A percentile compares a stretch with the other conserved stretches of the same genome.
Evolutionary conservation across 768 basidiomycete species (phyloP).

Genomic region (Tricholoma sp.): DNA sequence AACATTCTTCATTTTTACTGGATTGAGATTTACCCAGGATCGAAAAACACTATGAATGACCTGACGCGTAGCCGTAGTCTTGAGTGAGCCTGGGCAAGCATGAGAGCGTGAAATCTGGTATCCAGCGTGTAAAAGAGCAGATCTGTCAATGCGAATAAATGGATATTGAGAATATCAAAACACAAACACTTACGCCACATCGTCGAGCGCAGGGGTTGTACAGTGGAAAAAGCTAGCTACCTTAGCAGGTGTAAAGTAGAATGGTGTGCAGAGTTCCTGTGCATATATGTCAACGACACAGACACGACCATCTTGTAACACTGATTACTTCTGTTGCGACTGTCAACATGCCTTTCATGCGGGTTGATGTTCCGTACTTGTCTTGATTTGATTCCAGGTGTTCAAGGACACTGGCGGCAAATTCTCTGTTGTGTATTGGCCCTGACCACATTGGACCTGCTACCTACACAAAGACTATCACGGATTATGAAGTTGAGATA

Average conservation of each 20-base stretch:
- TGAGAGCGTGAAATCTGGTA: slow-evolving; percentile 88
- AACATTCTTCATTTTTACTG: slow-evolving; percentile 82
- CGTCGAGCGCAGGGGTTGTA: slow-evolving; percentile 66
- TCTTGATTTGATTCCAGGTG: slow-evolving; percentile 60
- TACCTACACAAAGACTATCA: slow-evolving; percentile 39
- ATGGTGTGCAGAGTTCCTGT: slow-evolving; percentile 72
- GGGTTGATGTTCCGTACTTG: slow-evolving; percentile 68
- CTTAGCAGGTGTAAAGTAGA: slow-evolving; percentile 85
- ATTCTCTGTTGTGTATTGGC: slow-evolving; percentile 71
- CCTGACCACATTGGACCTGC: slow-evolving; percentile 98
- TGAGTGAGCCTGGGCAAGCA: slow-evolving; percentile 82
- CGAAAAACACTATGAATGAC: slow-evolving; percentile 81
- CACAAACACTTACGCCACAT: slow-evolving; percentile 55
- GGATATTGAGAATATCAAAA: neutral
- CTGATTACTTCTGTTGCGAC: slow-evolving; percentile 75
- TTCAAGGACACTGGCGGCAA: slow-evolving; percentile 67
- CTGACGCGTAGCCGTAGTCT: slow-evolving; percentile 72
- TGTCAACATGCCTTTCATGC: slow-evolving; percentile 96
- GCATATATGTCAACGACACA: neutral
- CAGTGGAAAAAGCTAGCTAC: slow-evolving; percentile 82
- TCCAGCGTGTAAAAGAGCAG: slow-evolving; percentile 84
- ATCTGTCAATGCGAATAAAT: slow-evolving; percentile 39
- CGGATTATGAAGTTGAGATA: neutral
- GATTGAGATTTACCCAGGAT: slow-evolving; percentile 76
- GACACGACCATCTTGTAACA: neutral